Evolutionary conservation across 1,284 basidiomycete species (phyloP), one percentile per base, ranked within the genome.

Genomic region (Leccinum subfulvum): DNA sequence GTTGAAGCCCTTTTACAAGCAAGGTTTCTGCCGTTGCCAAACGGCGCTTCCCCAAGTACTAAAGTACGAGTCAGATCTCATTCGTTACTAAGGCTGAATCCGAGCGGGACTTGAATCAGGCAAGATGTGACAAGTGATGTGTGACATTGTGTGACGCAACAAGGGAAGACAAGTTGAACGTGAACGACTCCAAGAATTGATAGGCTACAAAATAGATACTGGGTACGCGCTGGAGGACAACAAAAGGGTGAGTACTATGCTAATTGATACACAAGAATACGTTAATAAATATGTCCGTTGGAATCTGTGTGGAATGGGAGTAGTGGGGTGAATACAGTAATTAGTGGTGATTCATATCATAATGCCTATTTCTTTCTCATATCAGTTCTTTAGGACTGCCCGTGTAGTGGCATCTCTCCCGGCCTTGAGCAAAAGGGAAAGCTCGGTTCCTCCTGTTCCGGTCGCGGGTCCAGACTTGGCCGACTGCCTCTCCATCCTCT

Each of bases 401-500:
- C 88, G 85, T 57, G 79, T 76, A 8, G 95, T 97, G 35, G 95
- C 91, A 69, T 97, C 94, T 63, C 95, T 83, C 28, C 92, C 93
- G 14, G 90, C 87, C 76, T 97, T 97, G 65, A 98, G 81, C 58
- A 97, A 84, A 28, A 85, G 77, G 16, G 92, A 85, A 26, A 97
- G 79, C 58, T 90, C 87, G 64, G 89, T 97, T 4, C 95, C 95
- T 21, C 95, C 95, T 0, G 95, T 97, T 1, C 95, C 95, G 26
- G 82, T 80, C n/a, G 79, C 81, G n/a, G 81, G 83, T 0, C 80
- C 83, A 11, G 79, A 77, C 44, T 73, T 78, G 35, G 77, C 69
- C 26, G 74, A 72, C 39, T 71, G 66, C 30, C 74, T 75, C 64
- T 86, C 82, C 61, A 88, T 74, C 56, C 77, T 81, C 61, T 83